Evolutionary conservation across 768 basidiomycete species (phyloP).

Genomic region (Kwoniella europaea): DNA sequence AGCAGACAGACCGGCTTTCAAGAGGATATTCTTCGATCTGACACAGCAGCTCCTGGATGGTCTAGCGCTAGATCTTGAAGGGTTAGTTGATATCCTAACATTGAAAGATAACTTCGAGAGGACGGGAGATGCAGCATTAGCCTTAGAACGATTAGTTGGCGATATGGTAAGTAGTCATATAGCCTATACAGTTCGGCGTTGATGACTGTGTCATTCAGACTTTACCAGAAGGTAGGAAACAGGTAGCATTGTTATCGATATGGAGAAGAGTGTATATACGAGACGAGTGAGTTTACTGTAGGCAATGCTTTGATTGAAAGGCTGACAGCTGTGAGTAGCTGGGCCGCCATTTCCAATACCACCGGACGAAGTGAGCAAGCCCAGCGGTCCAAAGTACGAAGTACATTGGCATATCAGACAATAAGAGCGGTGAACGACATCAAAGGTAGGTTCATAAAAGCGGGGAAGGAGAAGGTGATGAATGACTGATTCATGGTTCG

Average conservation of each 20-base stretch:
- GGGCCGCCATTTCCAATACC: constrained; percentile 76
- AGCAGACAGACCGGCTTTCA: constrained; percentile 63
- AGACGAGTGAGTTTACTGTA: constrained; percentile 73
- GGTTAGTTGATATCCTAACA: constrained; percentile 79
- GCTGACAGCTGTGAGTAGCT: constrained; percentile 63
- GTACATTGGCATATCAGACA: constrained; percentile 75
- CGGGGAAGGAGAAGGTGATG: not conserved
- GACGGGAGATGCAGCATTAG: constrained; percentile 65
- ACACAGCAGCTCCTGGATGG: constrained; percentile 75
- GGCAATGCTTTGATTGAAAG: not conserved
- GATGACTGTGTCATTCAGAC: constrained; percentile 60
- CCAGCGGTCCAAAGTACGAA: constrained; percentile 71
- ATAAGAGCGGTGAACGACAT: constrained; percentile 56
- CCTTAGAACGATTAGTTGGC: constrained; percentile 47
- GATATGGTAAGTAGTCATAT: constrained; percentile 62
- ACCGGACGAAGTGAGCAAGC: constrained; percentile 76
- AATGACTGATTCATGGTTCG: not conserved
- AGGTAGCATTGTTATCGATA: constrained; percentile 72
- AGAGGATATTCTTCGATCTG: constrained; percentile 72
- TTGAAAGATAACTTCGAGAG: constrained; percentile 75
- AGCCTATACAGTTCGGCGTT: not conserved
- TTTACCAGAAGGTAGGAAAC: constrained; percentile 71
- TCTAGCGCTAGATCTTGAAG: constrained; percentile 75
- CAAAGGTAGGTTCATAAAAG: constrained; percentile 31
- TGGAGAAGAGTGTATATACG: constrained; percentile 89